These are phyloP conservation scores for Tremella mesenterica DNA, from an alignment of 768 basidiomycete species.

Conservation along the genomic window DNA sequence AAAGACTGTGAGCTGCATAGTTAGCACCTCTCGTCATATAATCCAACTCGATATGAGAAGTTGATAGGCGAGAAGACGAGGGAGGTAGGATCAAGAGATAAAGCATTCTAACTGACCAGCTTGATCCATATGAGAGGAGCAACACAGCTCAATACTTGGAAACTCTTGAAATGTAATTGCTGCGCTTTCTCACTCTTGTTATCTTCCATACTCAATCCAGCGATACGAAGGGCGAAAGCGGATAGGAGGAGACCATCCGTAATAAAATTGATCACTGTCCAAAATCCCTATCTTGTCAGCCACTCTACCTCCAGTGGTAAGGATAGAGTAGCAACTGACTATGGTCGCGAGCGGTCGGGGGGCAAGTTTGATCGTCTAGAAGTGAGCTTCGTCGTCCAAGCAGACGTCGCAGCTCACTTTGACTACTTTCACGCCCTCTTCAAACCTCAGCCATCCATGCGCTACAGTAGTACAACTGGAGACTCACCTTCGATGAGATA, in stretches of 20 bases:
- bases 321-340: slow-evolving; percentile 45
- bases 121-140: slow-evolving; percentile 72
- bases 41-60: neutral
- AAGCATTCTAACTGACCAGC: slow-evolving; percentile 25
- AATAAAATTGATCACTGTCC: slow-evolving; percentile 52
- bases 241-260: slow-evolving; percentile 65
- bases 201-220: slow-evolving; percentile 48
- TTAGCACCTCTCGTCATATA: slow-evolving; percentile 2
- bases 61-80: neutral
- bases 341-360: slow-evolving; percentile 53
- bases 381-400: slow-evolving; percentile 3
- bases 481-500: slow-evolving; percentile 68
- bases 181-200: slow-evolving; percentile 45
- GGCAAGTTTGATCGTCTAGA: slow-evolving; percentile 58
- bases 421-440: slow-evolving; percentile 47
- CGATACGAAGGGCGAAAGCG: slow-evolving; percentile 66
- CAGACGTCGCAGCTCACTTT: slow-evolving; percentile 48
- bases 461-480: neutral
- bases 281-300: slow-evolving; percentile 21
- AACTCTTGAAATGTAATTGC: slow-evolving; percentile 54
- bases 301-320: slow-evolving; percentile 54
- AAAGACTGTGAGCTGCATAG: slow-evolving; percentile 37
- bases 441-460: slow-evolving; percentile 2
- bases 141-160: slow-evolving; percentile 80
- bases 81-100: no score